These are phyloP conservation scores for Neofusicoccum kwambonambiense DNA, from an alignment of 2,329 filamentous ascomycete genomes.

Conservation along the genomic window DNA sequence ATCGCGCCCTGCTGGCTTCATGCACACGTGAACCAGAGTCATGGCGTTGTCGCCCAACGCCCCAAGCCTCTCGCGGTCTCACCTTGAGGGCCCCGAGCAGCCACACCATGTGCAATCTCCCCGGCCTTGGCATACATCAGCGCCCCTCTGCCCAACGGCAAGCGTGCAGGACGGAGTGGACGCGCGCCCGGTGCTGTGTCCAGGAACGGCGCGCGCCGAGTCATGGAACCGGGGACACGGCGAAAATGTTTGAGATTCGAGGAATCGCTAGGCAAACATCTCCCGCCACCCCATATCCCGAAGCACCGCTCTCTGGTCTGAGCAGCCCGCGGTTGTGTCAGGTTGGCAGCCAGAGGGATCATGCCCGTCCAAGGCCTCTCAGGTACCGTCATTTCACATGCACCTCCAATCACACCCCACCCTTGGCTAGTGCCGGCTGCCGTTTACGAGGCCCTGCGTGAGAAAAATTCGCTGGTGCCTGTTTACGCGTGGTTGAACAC, in stretches of 20 bases:
- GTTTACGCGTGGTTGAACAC: background rate
- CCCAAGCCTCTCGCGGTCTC: background rate
- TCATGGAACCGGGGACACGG: background rate
- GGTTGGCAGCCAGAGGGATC: background rate
- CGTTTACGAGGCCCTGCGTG: background rate
- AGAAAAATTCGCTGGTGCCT: slow-evolving; percentile 6
- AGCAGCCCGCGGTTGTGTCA: slow-evolving; percentile 5
- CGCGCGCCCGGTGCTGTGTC: background rate
- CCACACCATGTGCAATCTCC: background rate
- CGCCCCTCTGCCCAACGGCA: background rate
- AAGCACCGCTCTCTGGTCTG: background rate
- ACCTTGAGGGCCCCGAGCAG: background rate
- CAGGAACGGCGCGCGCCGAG: slow-evolving; percentile 8
- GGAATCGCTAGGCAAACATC: slow-evolving; percentile 9
- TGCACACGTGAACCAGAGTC: slow-evolving; percentile 11
- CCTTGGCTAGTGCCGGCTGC: background rate
- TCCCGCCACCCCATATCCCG: slow-evolving; percentile 3
- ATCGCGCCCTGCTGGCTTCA: slow-evolving; percentile 8
- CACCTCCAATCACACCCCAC: slow-evolving; percentile 4
- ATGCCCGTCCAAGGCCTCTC: slow-evolving; percentile 1
- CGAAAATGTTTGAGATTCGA: slow-evolving; percentile 13
- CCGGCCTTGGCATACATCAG: slow-evolving; percentile 8
- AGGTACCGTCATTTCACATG: slow-evolving; percentile 6
- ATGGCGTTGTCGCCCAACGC: slow-evolving; percentile 14
- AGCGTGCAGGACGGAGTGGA: background rate